Base-by-base conservation (phyloP, 345 rosid species). In the Citrus cavaleriei region DNA sequence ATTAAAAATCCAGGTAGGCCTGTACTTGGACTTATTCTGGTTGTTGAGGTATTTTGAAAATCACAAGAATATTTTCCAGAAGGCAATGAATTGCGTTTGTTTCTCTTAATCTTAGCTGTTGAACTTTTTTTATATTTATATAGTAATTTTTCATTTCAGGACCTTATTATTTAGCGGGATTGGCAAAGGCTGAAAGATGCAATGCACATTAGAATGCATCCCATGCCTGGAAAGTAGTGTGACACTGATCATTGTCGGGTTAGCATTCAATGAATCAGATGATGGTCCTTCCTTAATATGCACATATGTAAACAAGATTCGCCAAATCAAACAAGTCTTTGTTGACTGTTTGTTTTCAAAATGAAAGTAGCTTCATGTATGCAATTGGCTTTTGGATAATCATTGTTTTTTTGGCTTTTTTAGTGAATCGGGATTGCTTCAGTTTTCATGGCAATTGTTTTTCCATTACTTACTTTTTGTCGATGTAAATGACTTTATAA, bases 1-100 rank as follows among this genome's bases (percentile, higher is more conserved):
- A n/a, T 73, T 42, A 37, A 49, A 42, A 30, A 40, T 62, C 12
- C 68, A 78, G 77, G 79, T 82, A 78, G 35, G 18, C 30, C 54
- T 54, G 7, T 70, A 68, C 24, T 66, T 21, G 28, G 22, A 28
- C 75, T 34, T 49, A 55, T 37, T 30, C 32, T 61, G 60, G 22
- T 28, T 27, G 8, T 49, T 7, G 58, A 65, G 21, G 34, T 32
- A 4, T 46, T 13, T 46, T 46, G 51, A 46, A 46, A 46, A 46
- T 12, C 51, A 46, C 51, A 46, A 46, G 18, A 12, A 46, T 46
- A 46, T 46, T 46, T 13, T 46, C 18, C 51, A 4, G 8, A 71
- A n/a, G 32, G 32, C 54, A 25, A n/a, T 24, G 27, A 38, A 42
- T 54, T 25, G 18, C 12, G 5, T 34, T 32, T 4, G 66, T 65